Evolutionary conservation across 2,329 filamentous ascomycete species (phyloP), one percentile per base, ranked within the genome.

Genomic region (Taxawa tesnikishii): DNA sequence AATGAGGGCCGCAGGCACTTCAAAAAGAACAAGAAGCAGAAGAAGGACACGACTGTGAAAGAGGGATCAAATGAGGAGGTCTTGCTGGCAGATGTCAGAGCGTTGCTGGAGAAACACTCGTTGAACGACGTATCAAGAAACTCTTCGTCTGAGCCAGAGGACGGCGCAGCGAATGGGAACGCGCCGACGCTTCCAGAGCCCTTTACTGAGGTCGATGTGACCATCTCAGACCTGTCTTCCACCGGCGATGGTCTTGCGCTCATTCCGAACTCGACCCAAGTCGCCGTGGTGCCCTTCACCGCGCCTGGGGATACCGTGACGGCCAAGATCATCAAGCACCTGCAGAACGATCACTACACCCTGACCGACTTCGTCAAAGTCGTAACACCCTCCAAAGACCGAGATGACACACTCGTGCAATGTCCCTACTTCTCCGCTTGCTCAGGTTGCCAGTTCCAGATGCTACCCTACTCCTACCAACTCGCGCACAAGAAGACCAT

Each of bases 371-470:
- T 93, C 47, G 50, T 96, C 49, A 78, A 78, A 38, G 71, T 96
- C 26, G 61, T 77, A 21, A 73, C 70, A 36, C 76, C 87, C 0
- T 85, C 83, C 0, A 68, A 75, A 1, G 65, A 79, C 33, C 79
- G 90, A 46, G 79, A 94, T 47, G 81, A 90, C 47, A 67, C 68
- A 23, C 73, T 82, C 14, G 69, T 93, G 44, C 68, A 68, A 35
- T 98, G 90, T 63, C 70, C 73, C 46, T 96, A 98, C 65, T 98
- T 98, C 51, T 65, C 74, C 25, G 70, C 68, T 33, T 98, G 90
- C 58, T 83, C 80, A 7, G 90, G 90, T 18, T 98, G 90, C 53
- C 90, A 98, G 59, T 87, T 96, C 56, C 90, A 98, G 62, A 94
- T 96, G 83, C 72, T 98, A 41, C 75, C 83, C 33, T 96, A 96